Percentiles rank a stretch among this genome's conserved stretches.
Evolutionary conservation across 2,329 filamentous ascomycete genomes (phyloP).

Genomic region (Aspergillus phoenicis): DNA sequence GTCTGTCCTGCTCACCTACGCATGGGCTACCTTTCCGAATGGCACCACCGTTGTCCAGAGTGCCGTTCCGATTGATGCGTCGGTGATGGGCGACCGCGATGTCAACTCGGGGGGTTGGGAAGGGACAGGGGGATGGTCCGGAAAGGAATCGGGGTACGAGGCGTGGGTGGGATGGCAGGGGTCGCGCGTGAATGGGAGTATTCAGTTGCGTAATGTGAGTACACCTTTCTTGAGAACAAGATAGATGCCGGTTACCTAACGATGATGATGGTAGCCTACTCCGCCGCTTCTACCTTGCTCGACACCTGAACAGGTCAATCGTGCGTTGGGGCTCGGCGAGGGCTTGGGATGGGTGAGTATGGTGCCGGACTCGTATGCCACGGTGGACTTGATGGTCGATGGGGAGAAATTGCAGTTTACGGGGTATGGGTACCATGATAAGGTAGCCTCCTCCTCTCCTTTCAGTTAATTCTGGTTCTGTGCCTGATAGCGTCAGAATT

Average conservation of each 20-base stretch:
- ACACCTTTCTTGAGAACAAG: no score
- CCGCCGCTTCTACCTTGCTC: slow-evolving; percentile 12
- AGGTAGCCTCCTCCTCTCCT: slow-evolving; percentile 28
- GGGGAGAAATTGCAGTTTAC: slow-evolving; percentile 37
- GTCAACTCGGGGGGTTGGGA: slow-evolving; percentile 3
- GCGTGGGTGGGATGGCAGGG: slow-evolving; percentile 13
- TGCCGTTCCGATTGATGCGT: not conserved
- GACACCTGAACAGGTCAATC: not conserved
- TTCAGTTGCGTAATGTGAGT: slow-evolving; percentile 15
- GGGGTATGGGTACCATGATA: slow-evolving; percentile 51
- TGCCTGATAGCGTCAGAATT: slow-evolving; percentile 39
- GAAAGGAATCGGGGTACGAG: slow-evolving; percentile 4
- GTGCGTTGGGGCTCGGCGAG: not conserved
- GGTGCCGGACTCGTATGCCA: slow-evolving; percentile 38
- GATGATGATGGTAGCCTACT: not conserved
- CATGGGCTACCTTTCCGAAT: slow-evolving; percentile 32
- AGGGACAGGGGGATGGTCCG: slow-evolving; percentile 1
- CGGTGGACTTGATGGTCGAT: slow-evolving; percentile 33
- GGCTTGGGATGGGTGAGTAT: slow-evolving; percentile 43
- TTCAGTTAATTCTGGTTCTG: not conserved
- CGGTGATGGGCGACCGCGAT: not conserved
- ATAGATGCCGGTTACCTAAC: not conserved
- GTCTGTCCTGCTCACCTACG: slow-evolving; percentile 27
- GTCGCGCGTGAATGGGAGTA: slow-evolving; percentile 6
- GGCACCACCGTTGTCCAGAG: slow-evolving; percentile 4